These are phyloP conservation scores for Linderniella brevidens DNA, from an alignment of 257 asterid genomes.

Conservation along the genomic window DNA sequence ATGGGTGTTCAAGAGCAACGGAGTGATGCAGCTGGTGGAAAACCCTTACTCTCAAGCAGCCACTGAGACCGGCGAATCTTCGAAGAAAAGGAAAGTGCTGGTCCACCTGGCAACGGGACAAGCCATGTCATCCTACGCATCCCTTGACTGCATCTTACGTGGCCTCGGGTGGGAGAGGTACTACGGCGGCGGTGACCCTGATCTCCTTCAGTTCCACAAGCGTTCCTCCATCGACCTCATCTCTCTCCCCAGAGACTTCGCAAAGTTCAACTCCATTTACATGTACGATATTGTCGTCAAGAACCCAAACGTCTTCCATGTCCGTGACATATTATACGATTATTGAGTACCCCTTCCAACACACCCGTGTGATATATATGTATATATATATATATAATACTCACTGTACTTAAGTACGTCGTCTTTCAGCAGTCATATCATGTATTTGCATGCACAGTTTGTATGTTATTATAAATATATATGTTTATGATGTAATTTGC, in stretches of 20 bases:
- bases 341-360: too few relatives aligned
- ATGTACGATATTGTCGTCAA: conserved; percentile 90
- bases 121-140: conserved; percentile 44
- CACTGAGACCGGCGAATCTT: conserved; percentile 3
- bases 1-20: conserved; percentile 69
- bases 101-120: conserved; percentile 57
- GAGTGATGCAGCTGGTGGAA: conserved; percentile 55
- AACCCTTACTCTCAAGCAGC: conserved; percentile 22
- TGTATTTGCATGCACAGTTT: too few relatives aligned
- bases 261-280: conserved; percentile 57
- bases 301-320: conserved; percentile 78
- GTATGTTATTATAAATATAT: too few relatives aligned
- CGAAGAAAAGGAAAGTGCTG: conserved; percentile 34
- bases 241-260: conserved; percentile 55
- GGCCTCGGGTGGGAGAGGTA: conserved; percentile 79
- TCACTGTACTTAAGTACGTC: too few relatives aligned
- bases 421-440: too few relatives aligned
- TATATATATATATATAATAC: too few relatives aligned
- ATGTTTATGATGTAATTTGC: too few relatives aligned
- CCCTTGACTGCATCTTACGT: conserved; percentile 37
- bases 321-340: conserved; percentile 22
- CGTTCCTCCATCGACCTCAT: conserved; percentile 65
- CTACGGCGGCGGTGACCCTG: conserved; percentile 49
- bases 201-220: conserved; percentile 68
- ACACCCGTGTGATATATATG: too few relatives aligned